Evolutionary conservation across 345 rosid genomes (phyloP).

Genomic region (Sonneratia alba): DNA sequence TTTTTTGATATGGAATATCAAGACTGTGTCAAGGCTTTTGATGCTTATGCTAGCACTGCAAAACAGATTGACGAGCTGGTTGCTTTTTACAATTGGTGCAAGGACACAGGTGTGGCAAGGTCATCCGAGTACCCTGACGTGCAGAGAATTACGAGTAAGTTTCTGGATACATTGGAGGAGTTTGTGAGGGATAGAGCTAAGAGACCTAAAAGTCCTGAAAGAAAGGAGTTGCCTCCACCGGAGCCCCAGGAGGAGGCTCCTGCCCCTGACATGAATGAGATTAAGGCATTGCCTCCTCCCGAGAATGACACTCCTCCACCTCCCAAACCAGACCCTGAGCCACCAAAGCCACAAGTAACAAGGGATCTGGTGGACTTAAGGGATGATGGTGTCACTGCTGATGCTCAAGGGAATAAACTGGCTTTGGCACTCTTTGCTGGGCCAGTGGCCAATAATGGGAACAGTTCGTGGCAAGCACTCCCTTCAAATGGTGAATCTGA

Average conservation of each 20-base stretch:
- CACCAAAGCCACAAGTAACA: conserved; percentile 33
- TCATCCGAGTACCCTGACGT: conserved; percentile 89
- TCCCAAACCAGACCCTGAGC: conserved; percentile 51
- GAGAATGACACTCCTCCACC: conserved; percentile 30
- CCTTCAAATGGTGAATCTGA: conserved; percentile 43
- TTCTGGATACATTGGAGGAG: conserved; percentile 74
- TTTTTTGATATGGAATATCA: conserved; percentile 78
- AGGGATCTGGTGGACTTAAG: conserved; percentile 70
- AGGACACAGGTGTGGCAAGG: conserved; percentile 73
- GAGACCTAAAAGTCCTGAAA: conserved; percentile 55
- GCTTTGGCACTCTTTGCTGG: conserved; percentile 79
- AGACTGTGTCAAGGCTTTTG: conserved; percentile 78
- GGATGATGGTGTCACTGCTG: conserved; percentile 60
- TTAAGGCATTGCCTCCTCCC: conserved; percentile 77
- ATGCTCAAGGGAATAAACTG: conserved; percentile 81
- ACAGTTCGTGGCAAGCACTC: conserved; percentile 87
- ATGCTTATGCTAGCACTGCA: conserved; percentile 69
- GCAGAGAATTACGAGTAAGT: conserved; percentile 70
- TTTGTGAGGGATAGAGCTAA: conserved; percentile 72
- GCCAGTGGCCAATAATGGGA: conserved; percentile 24
- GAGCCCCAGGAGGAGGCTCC: conserved; percentile 37
- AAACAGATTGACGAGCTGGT: conserved; percentile 81
- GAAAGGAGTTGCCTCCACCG: conserved; percentile 35
- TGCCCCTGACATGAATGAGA: conserved; percentile 55
- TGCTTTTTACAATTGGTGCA: conserved; percentile 72